Conservation (phyloP, 2,329 filamentous ascomycete genomes). For the Fusarium verticillioides region DNA sequence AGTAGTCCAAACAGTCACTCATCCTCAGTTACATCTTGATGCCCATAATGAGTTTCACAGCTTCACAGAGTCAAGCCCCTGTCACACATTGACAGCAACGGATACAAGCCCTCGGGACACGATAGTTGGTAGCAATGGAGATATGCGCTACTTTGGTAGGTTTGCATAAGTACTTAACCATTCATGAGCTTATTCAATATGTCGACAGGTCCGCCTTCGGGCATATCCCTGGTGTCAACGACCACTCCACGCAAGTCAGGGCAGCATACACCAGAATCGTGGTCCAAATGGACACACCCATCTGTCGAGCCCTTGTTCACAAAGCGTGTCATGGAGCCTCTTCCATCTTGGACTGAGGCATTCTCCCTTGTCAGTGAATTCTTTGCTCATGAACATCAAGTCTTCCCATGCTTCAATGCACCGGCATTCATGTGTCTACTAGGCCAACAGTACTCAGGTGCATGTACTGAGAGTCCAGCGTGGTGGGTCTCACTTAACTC, state of each 20-base stretch:
- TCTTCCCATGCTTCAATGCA: not conserved
- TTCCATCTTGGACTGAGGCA: not conserved
- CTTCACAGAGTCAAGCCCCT: not conserved
- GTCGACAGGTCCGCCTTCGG: not conserved
- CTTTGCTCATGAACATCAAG: not conserved
- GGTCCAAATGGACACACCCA: not conserved
- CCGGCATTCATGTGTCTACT: not conserved
- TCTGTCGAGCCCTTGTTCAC: not conserved
- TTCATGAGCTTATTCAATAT: not conserved
- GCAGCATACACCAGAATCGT: not conserved
- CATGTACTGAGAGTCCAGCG: not conserved
- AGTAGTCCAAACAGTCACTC: not conserved
- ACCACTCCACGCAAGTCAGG: not conserved
- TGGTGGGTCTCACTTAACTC: not conserved
- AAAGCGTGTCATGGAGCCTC: not conserved
- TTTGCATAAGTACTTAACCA: not conserved
- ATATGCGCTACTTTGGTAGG: constrained; percentile 1
- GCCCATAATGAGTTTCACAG: not conserved
- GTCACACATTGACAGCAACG: not conserved
- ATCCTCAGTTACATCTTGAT: not conserved
- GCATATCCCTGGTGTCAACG: not conserved
- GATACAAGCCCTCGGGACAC: not conserved
- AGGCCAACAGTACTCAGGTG: not conserved
- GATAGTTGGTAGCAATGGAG: not conserved
- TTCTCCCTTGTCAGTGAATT: not conserved